A percentile compares a stretch with the other conserved stretches of the same genome.
Conservation (phyloP, 2,329 filamentous ascomycete genomes). For the Claviceps digitariae region DNA sequence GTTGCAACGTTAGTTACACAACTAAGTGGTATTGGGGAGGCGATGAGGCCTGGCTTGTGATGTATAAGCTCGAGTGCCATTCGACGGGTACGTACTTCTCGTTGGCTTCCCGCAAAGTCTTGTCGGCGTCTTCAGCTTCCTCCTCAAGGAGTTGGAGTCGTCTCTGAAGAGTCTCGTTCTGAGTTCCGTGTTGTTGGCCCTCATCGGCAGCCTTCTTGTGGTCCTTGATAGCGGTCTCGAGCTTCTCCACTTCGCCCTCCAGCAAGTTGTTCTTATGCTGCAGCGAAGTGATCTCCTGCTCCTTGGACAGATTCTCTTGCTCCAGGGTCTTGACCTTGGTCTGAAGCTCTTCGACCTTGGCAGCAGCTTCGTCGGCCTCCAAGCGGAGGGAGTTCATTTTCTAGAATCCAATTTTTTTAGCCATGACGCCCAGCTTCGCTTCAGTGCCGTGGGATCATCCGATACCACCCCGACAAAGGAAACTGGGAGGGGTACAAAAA, state of each 20-base stretch:
- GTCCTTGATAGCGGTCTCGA: slow-evolving; percentile 71
- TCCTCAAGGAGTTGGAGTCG: slow-evolving; percentile 94
- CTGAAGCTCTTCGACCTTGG: slow-evolving; percentile 79
- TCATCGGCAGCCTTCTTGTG: slow-evolving; percentile 78
- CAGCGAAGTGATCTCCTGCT: slow-evolving; percentile 95
- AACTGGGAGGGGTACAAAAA: slow-evolving; percentile 18
- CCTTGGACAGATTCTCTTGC: slow-evolving; percentile 90
- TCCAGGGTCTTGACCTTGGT: slow-evolving; percentile 77
- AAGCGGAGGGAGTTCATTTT: slow-evolving; percentile 92
- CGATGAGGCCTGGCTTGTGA: neutral
- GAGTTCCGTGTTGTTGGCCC: slow-evolving; percentile 67
- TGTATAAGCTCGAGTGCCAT: neutral
- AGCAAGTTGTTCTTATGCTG: slow-evolving; percentile 90
- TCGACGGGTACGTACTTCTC: slow-evolving; percentile 64
- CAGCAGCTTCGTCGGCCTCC: slow-evolving; percentile 75
- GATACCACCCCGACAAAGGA: slow-evolving; percentile 10
- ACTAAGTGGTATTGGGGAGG: neutral
- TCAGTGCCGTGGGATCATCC: slow-evolving; percentile 2
- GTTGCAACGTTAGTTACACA: slow-evolving; percentile 8
- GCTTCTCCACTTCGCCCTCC: slow-evolving; percentile 83
- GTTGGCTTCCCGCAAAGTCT: slow-evolving; percentile 91
- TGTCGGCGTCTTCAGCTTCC: slow-evolving; percentile 92
- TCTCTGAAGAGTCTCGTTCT: slow-evolving; percentile 84
- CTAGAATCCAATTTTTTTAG: slow-evolving; percentile 30
- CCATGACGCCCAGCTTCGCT: neutral